phyloP scores from a whole-genome alignment of 1,284 basidiomycete species.

The Puccinia hordei region DNA sequence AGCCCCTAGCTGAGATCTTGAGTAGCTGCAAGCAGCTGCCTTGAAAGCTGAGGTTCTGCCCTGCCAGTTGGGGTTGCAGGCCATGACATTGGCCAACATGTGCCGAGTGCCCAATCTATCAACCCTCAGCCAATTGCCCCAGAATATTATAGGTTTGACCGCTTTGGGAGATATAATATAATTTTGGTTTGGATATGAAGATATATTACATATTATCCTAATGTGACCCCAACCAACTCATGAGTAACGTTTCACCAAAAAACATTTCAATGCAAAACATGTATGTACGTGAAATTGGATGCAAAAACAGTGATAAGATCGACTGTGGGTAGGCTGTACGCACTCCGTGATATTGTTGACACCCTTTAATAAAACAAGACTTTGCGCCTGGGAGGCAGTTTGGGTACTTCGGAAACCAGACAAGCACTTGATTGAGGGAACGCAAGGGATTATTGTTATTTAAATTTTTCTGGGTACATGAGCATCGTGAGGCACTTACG shows the following conservation, averaged over 20 bases:
- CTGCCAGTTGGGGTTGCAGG: too few species aligned
- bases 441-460: not conserved
- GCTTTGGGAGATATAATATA: too few species aligned
- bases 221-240: not conserved
- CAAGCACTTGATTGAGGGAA: conserved; percentile 31
- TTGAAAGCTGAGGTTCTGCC: too few species aligned
- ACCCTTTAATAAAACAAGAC: conserved; percentile 41
- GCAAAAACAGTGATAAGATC: not conserved
- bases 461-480: not conserved
- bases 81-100: too few species aligned
- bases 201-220: not conserved
- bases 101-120: too few species aligned
- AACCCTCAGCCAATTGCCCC: too few species aligned
- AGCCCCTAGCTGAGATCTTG: too few species aligned
- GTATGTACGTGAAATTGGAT: not conserved
- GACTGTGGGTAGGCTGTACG: not conserved
- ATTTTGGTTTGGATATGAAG: not conserved
- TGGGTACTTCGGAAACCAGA: conserved; percentile 48
- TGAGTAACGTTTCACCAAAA: not conserved
- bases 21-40: too few species aligned
- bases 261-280: not conserved
- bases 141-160: too few species aligned
- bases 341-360: not conserved
- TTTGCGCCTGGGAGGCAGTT: conserved; percentile 38
- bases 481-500: conserved; percentile 65